A percentile compares a stretch with the other conserved stretches of the same genome.
These are phyloP conservation scores for Phytophthora lateralis DNA, from an alignment of 352 stramenopile genomes.

Conservation along the genomic window DNA sequence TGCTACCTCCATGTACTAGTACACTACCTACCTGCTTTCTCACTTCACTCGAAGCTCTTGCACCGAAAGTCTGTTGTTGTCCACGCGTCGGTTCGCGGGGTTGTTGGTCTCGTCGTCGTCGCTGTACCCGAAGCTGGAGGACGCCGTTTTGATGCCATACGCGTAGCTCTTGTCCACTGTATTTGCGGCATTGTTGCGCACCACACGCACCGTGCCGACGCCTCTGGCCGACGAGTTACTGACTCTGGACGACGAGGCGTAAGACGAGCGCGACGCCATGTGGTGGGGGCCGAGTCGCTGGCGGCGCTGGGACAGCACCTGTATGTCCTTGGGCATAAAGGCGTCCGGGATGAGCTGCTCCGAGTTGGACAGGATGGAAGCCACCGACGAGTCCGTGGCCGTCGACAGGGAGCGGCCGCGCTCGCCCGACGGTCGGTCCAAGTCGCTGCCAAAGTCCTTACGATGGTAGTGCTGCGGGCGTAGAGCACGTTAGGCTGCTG, in stretches of 20 bases:
- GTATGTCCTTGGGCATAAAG: slow-evolving; percentile 65
- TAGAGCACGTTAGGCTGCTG: background rate
- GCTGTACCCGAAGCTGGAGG: slow-evolving; percentile 43
- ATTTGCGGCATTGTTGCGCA: slow-evolving; percentile 16
- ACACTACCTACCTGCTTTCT: slow-evolving; percentile 9
- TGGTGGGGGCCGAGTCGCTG: slow-evolving; percentile 38
- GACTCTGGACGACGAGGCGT: slow-evolving; percentile 30
- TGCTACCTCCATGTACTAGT: slow-evolving; percentile 22
- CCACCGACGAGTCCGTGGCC: slow-evolving; percentile 53
- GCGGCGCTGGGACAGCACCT: slow-evolving; percentile 61
- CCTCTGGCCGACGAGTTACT: slow-evolving; percentile 24
- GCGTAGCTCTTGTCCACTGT: slow-evolving; percentile 21
- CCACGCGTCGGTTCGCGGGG: slow-evolving; percentile 13
- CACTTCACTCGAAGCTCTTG: slow-evolving; percentile 34
- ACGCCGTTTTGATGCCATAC: slow-evolving; percentile 37
- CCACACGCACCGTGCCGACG: slow-evolving; percentile 16
- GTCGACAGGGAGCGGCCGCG: slow-evolving; percentile 46
- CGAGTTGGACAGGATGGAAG: slow-evolving; percentile 67
- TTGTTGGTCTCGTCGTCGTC: slow-evolving; percentile 40
- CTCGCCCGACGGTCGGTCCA: slow-evolving; percentile 26
- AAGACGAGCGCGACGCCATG: slow-evolving; percentile 23
- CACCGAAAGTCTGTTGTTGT: slow-evolving; percentile 23
- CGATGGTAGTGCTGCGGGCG: slow-evolving; percentile 27
- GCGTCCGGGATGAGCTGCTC: slow-evolving; percentile 64
- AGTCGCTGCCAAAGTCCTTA: slow-evolving; percentile 36